phyloP scores from a whole-genome alignment of 768 basidiomycete species.

The Ramaria rubella region DNA sequence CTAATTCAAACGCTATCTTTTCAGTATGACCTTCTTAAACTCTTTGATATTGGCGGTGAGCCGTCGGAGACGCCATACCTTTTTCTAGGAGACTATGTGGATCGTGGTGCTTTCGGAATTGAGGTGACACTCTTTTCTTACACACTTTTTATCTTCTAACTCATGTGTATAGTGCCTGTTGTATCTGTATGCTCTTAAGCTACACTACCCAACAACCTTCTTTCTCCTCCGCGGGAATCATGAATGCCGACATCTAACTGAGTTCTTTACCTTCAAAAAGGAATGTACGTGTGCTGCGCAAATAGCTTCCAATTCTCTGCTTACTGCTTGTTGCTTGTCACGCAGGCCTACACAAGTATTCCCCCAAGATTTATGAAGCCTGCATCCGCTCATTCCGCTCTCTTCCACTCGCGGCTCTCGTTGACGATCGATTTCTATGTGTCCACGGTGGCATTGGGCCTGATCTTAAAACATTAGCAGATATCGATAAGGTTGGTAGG shows the following conservation, averaged over 20 bases:
- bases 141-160: neutral
- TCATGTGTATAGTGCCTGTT: constrained; percentile 60
- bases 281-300: constrained; percentile 82
- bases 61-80: constrained; percentile 81
- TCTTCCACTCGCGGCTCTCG: constrained; percentile 83
- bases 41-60: constrained; percentile 91
- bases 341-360: constrained; percentile 92
- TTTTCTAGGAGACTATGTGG: constrained; percentile 96
- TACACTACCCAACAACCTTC: constrained; percentile 78
- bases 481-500: constrained; percentile 55
- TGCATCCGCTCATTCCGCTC: constrained; percentile 87
- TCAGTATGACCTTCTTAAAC: constrained; percentile 96
- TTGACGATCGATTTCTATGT: constrained; percentile 95
- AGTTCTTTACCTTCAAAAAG: constrained; percentile 97
- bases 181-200: constrained; percentile 90
- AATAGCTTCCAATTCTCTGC: too few relatives aligned
- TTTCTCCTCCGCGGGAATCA: constrained; percentile 91
- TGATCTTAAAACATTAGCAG: constrained; percentile 70
- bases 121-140: constrained; percentile 39
- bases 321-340: too few relatives aligned
- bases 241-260: constrained; percentile 94
- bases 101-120: constrained; percentile 89
- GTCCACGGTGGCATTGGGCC: constrained; percentile 96
- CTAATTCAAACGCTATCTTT: neutral
- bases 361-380: constrained; percentile 76